Base-by-base conservation (phyloP, 2,329 filamentous ascomycete genomes). In the Mycosphaerelloides madeirae region DNA sequence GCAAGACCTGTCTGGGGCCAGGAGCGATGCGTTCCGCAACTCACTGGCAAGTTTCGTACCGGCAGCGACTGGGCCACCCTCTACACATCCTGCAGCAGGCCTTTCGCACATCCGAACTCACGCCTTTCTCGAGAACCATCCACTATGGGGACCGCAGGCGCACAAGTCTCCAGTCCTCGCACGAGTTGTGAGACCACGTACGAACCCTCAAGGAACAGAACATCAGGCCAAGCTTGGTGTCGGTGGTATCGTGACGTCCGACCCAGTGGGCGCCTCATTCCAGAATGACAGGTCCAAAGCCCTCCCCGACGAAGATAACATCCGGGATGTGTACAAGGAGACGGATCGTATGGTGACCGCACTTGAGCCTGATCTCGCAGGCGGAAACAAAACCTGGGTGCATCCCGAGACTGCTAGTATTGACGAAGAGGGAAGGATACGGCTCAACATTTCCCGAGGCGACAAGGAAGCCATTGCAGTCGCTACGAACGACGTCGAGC, bases 71-170 rank as follows among this genome's bases (percentile, higher is more conserved):
- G 76, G 75, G 2, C 77, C 77, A 15, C 77, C 79, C 1, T 75
- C 74, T 46, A 84, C 81, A 6, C 81, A 85, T 62, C 81, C 81
- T 2, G 81, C 78, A 3, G 81, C 78, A 3, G 81, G 81, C 50
- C 68, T 85, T 4, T 76, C 77, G 12, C 84, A 85, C 59, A 66
- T 77, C 3, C 74, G 78, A 38, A 77, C 76, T 11, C 69, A 72
- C 43, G 68, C 76, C 16, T 68, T 75, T 56, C 65, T 79, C 34
- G 67, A 73, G 54, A 84, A 83, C 57, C 79, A 83, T 58, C 77
- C 80, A 2, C 43, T 75, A 22, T 75, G 76, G 53, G 81, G 81
- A 3, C 81, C 81, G 8, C 80, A 81, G 56, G 64, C 64, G 2
- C 57, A 66, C 20, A 68, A 68, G 18, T 58, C 71, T 3, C 80